Evolutionary conservation across 2,329 filamentous ascomycete species (phyloP).

Genomic region (Penicillium sp.): DNA sequence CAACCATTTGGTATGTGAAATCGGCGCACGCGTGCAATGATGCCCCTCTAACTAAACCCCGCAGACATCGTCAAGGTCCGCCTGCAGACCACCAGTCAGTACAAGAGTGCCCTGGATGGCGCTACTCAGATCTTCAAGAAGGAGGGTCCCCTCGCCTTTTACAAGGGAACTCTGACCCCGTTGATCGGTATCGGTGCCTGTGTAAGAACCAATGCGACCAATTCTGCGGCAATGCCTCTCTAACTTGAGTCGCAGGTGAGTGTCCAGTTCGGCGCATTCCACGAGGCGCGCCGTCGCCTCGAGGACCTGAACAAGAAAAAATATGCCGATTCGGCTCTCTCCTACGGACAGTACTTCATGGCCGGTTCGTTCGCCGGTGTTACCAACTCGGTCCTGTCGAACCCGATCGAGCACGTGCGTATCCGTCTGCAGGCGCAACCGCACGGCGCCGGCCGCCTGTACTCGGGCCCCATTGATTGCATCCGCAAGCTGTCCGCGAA

Average conservation of each 20-base stretch:
- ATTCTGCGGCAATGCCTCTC: neutral
- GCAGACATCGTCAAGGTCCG: constrained; percentile 95
- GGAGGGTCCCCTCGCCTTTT: constrained; percentile 89
- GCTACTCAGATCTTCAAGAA: constrained; percentile 80
- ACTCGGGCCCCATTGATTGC: constrained; percentile 84
- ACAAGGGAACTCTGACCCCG: constrained; percentile 96
- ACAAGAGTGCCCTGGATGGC: constrained; percentile 75
- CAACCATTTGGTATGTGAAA: constrained; percentile 62
- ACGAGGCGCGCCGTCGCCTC: constrained; percentile 82
- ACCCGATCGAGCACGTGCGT: constrained; percentile 93
- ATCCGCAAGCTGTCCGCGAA: constrained; percentile 74
- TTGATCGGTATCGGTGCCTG: constrained; percentile 95
- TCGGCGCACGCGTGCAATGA: neutral
- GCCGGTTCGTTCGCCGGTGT: constrained; percentile 90
- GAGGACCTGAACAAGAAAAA: constrained; percentile 67
- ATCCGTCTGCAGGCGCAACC: constrained; percentile 96
- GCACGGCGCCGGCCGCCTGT: constrained; percentile 75
- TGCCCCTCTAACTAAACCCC: constrained; percentile 17
- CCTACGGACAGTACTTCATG: constrained; percentile 83
- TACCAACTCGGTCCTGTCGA: constrained; percentile 82
- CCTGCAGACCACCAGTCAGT: constrained; percentile 81
- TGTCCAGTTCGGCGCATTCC: constrained; percentile 98
- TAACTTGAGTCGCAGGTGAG: constrained; percentile 53
- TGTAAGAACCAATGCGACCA: constrained; percentile 48
- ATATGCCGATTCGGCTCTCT: constrained; percentile 53